phyloP scores from a whole-genome alignment of 129 eudicot species.

The Smallanthus sonchifolius region DNA sequence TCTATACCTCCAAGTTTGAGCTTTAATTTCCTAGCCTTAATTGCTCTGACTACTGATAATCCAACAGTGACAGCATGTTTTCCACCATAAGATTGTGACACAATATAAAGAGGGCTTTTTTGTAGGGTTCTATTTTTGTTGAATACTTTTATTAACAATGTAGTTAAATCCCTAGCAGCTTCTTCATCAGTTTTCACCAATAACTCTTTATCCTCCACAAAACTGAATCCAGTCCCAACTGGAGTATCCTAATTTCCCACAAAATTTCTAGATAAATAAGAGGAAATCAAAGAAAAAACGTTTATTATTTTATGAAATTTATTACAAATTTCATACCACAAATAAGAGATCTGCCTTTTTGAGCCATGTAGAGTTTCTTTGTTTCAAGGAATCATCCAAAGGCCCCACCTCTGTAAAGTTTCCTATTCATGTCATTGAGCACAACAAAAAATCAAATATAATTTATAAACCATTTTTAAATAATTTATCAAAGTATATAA shows the following conservation, averaged over 20 bases:
- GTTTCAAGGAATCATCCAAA: constrained; percentile 40
- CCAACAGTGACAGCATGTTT: constrained; percentile 59
- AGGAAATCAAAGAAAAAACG: neutral
- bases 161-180: constrained; percentile 48
- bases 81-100: constrained; percentile 66
- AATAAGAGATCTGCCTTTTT: constrained; percentile 50
- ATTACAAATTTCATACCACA: constrained; percentile 35
- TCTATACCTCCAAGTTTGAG: constrained; percentile 41
- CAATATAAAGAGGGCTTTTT: constrained; percentile 46
- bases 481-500: neutral
- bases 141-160: constrained; percentile 30
- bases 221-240: constrained; percentile 63
- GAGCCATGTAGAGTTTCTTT: constrained; percentile 59
- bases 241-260: constrained; percentile 48
- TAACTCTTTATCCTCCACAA: constrained; percentile 39
- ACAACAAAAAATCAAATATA: neutral
- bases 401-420: constrained; percentile 55
- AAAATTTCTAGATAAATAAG: neutral
- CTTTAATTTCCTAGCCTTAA: constrained; percentile 32
- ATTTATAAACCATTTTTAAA: neutral
- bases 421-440: constrained; percentile 26
- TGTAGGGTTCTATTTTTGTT: constrained; percentile 34
- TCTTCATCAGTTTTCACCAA: constrained; percentile 51
- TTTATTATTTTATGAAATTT: neutral
- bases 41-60: constrained; percentile 44